Evolutionary conservation across 768 basidiomycete genomes (phyloP).

Genomic region (Psilocybe subaeruginosa): DNA sequence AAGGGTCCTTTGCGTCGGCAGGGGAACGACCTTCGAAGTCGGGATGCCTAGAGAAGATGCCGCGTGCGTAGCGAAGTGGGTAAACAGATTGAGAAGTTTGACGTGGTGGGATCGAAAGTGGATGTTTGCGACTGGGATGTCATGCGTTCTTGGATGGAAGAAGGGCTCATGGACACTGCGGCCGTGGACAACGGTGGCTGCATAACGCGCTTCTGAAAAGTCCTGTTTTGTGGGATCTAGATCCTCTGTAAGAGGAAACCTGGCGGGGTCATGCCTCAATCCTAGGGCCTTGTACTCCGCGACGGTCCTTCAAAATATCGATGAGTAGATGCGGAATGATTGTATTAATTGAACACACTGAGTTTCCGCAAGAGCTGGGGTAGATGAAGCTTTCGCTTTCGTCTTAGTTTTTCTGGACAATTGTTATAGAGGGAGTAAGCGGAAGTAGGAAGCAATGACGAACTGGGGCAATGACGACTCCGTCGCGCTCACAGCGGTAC

Average conservation of each 20-base stretch:
- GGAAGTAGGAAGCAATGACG: neutral
- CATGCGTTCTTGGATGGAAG: conserved; percentile 63
- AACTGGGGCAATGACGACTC: neutral
- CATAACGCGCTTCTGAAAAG: conserved; percentile 46
- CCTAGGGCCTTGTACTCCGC: conserved; percentile 14
- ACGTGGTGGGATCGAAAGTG: conserved; percentile 82
- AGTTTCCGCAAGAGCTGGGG: neutral
- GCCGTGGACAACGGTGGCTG: conserved; percentile 64
- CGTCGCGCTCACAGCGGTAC: neutral
- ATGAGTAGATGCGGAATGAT: neutral
- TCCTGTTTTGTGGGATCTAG: conserved; percentile 19
- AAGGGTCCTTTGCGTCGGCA: conserved; percentile 76
- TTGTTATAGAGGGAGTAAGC: neutral
- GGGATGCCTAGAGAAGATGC: conserved; percentile 88
- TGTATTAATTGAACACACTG: neutral
- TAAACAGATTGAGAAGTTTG: conserved; percentile 72
- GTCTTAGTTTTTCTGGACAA: neutral
- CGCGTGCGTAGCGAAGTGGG: conserved; percentile 82
- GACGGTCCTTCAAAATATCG: neutral
- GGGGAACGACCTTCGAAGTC: conserved; percentile 57
- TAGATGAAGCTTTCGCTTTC: neutral
- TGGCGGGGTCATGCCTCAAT: conserved; percentile 25
- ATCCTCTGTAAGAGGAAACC: conserved; percentile 21
- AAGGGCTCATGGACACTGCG: conserved; percentile 57
- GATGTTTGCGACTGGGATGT: conserved; percentile 78